phyloP scores from a whole-genome alignment of 768 basidiomycete genomes.

The Fibroporia radiculosa region DNA sequence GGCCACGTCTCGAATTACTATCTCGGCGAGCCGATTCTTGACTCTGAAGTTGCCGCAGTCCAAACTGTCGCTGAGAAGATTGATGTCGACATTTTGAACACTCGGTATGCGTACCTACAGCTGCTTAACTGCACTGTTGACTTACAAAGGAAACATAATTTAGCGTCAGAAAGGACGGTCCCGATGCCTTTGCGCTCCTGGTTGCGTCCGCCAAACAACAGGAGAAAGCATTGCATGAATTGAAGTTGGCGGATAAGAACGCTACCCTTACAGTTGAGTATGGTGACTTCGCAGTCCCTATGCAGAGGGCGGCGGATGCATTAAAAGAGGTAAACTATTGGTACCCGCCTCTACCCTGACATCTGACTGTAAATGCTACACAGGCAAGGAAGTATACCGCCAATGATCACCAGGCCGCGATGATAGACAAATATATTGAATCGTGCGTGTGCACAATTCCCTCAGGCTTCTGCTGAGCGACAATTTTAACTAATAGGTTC shows the following conservation, averaged over 20 bases:
- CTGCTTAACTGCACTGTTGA: background rate
- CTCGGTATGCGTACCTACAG: conserved; percentile 43
- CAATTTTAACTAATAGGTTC: conserved; percentile 44
- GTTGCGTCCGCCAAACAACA: conserved; percentile 59
- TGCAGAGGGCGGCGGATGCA: conserved; percentile 47
- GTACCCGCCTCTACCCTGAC: background rate
- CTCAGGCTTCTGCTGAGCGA: background rate
- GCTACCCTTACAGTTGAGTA: conserved; percentile 59
- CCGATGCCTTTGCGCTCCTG: conserved; percentile 56
- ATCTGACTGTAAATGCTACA: background rate
- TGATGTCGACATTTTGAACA: conserved; percentile 73
- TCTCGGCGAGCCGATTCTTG: conserved; percentile 61
- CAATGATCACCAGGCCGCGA: conserved; percentile 62
- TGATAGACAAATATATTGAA: conserved; percentile 73
- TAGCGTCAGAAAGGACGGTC: conserved; percentile 66
- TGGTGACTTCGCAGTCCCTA: conserved; percentile 61
- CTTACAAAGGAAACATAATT: background rate
- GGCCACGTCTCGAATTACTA: conserved; percentile 87
- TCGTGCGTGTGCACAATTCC: conserved; percentile 46
- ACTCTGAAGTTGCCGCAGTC: conserved; percentile 70
- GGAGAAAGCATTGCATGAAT: conserved; percentile 34
- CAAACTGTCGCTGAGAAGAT: conserved; percentile 71
- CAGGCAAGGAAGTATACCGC: conserved; percentile 70
- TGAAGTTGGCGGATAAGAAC: conserved; percentile 32
- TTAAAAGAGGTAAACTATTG: conserved; percentile 44